Conservation (phyloP, 2,329 filamentous ascomycete species). For the Drechslera avenae region DNA sequence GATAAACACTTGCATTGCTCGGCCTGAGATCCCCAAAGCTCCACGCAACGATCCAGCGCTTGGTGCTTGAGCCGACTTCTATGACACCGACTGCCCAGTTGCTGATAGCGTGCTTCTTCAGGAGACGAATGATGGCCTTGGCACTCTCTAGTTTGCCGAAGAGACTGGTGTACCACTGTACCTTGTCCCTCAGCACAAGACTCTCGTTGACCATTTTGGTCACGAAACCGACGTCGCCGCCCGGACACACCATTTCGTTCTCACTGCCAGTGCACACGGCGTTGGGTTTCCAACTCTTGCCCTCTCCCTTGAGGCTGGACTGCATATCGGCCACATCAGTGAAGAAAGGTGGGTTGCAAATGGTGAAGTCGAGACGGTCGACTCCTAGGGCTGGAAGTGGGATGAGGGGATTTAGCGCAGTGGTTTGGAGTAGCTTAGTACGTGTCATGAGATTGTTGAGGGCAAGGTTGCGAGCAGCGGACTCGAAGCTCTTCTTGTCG, state of each 20-base stretch:
- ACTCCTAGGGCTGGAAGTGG: slow-evolving; percentile 62
- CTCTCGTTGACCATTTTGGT: slow-evolving; percentile 73
- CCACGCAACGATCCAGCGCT: slow-evolving; percentile 88
- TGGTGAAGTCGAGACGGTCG: slow-evolving; percentile 75
- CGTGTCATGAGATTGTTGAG: slow-evolving; percentile 68
- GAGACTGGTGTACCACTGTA: slow-evolving; percentile 92
- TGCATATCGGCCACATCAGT: slow-evolving; percentile 71
- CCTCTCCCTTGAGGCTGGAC: slow-evolving; percentile 59
- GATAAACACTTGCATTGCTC: slow-evolving; percentile 48
- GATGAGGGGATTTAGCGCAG: slow-evolving; percentile 62
- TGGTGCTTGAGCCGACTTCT: slow-evolving; percentile 74
- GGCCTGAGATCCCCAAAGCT: slow-evolving; percentile 75
- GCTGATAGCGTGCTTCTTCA: slow-evolving; percentile 61
- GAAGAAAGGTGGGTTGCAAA: slow-evolving; percentile 97
- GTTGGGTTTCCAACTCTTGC: slow-evolving; percentile 71
- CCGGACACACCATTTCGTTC: slow-evolving; percentile 82
- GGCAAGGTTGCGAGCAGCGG: slow-evolving; percentile 69
- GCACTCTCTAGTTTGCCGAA: slow-evolving; percentile 78
- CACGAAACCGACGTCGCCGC: slow-evolving; percentile 80
- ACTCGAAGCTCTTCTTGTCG: slow-evolving; percentile 70
- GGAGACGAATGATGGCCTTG: slow-evolving; percentile 63
- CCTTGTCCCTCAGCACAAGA: slow-evolving; percentile 60
- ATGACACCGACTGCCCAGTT: slow-evolving; percentile 88
- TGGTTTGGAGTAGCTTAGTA: slow-evolving; percentile 67
- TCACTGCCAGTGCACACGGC: slow-evolving; percentile 77